Evolutionary conservation across 1,284 basidiomycete species (phyloP).

Genomic region (Cutaneotrichosporon cutaneum): DNA sequence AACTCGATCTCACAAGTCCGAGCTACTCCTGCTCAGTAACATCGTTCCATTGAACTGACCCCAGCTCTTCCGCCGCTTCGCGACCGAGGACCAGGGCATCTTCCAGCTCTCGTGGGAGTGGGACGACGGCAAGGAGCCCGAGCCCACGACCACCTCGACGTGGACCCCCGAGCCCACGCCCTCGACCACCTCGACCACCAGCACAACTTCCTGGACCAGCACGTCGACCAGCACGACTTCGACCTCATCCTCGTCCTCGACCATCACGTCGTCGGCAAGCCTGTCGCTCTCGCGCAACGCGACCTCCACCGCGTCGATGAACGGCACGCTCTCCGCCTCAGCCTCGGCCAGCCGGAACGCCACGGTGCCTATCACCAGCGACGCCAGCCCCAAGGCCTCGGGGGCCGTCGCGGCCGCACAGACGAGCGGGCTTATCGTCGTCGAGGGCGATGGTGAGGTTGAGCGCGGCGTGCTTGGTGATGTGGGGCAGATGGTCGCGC

Average conservation of each 20-base stretch:
- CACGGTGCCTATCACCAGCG: background rate
- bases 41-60: no score
- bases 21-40: no score
- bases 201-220: background rate
- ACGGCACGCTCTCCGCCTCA: background rate
- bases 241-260: background rate
- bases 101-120: constrained; percentile 1
- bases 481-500: constrained; percentile 15
- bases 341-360: background rate
- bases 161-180: background rate
- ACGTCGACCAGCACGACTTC: background rate
- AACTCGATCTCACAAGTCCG: background rate
- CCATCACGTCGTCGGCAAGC: background rate
- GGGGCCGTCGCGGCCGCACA: background rate
- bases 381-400: background rate
- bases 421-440: background rate
- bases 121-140: constrained; percentile 4
- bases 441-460: background rate
- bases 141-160: background rate
- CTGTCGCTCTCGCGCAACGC: background rate
- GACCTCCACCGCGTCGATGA: background rate
- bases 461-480: constrained; percentile 2
- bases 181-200: background rate
- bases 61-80: constrained; percentile 15
- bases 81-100: background rate